These are phyloP conservation scores for Oryza longistaminata DNA, from an alignment of 176 grass and related monocot species.

Conservation along the genomic window DNA sequence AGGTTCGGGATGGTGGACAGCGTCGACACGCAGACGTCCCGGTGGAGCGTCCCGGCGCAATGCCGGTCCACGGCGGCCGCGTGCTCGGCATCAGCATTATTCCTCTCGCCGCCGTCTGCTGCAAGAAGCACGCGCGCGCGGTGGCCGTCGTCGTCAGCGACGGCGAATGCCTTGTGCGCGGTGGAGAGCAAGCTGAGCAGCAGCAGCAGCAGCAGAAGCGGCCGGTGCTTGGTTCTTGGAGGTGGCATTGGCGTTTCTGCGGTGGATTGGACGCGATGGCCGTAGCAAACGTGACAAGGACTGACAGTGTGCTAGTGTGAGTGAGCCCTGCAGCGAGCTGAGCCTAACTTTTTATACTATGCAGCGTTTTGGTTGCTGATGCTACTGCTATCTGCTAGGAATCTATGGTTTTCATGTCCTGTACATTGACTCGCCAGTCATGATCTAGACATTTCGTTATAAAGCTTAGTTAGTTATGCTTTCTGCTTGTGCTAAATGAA, in stretches of 20 bases:
- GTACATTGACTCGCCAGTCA: neutral
- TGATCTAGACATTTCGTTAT: neutral
- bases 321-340: neutral
- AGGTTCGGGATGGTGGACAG: slow-evolving; percentile 42
- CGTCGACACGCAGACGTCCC: slow-evolving; percentile 69
- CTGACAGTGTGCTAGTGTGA: neutral
- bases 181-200: neutral
- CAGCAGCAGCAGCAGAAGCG: neutral
- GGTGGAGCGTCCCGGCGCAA: slow-evolving; percentile 79
- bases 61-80: slow-evolving; percentile 49
- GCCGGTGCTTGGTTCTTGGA: neutral
- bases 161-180: slow-evolving; percentile 24
- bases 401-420: neutral
- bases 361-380: neutral
- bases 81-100: neutral
- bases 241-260: slow-evolving; percentile 34
- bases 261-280: neutral
- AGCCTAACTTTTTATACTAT: slow-evolving; percentile 10
- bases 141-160: neutral
- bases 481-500: neutral
- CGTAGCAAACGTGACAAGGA: slow-evolving; percentile 36
- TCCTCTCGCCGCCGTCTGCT: neutral
- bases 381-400: neutral
- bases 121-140: neutral
- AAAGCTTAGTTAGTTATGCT: neutral